Evolutionary conservation across 768 basidiomycete genomes (phyloP), one percentile per base, ranked within the genome.

Genomic region (Scleroderma bovista): DNA sequence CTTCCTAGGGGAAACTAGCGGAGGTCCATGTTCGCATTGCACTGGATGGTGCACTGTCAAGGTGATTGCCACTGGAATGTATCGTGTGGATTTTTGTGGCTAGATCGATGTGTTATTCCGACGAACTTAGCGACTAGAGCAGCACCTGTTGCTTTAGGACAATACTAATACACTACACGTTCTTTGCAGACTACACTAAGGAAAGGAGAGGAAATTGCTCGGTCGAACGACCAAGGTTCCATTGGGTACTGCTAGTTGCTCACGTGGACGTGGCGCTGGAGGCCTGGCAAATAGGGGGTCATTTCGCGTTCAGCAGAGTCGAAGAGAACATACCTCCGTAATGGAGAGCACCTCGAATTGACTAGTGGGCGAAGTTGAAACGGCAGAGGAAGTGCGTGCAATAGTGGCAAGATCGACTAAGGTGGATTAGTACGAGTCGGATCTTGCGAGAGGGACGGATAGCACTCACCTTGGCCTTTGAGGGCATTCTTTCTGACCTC

Each of bases 381-480:
- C 79, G 12, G 84, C 91, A 52, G 75, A 77, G 9, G 89, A 92
- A 49, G 88, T 88, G 58, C 88, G 82, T 13, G 92, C 92, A 59
- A 94, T 93, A 48, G 84, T 74, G 31, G 78, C 75, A 51, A 94
- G 77, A 67, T 93, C 87, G 38, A 80, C 69, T n/a, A n/a, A n/a
- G n/a, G n/a, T n/a, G n/a, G n/a, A n/a, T n/a, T n/a, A n/a, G n/a
- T n/a, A n/a, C n/a, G n/a, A n/a, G n/a, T n/a, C n/a, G 22, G 13
- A 22, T 16, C 20, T 31, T 8, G 44, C 29, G 29, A 32, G 41
- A 31, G 6, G 6, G 22, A 41, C 12, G 11, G 22, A 17, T 8
- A 38, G 17, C 10, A n/a, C 36, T 34, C 51, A 81, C 83, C 75
- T 52, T 74, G 74, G 46, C 70, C 69, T 72, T 86, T 87, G 62